Evolutionary conservation across 805 yeast genomes (phyloP).

Genomic region (Saccharomyces eubayanus): DNA sequence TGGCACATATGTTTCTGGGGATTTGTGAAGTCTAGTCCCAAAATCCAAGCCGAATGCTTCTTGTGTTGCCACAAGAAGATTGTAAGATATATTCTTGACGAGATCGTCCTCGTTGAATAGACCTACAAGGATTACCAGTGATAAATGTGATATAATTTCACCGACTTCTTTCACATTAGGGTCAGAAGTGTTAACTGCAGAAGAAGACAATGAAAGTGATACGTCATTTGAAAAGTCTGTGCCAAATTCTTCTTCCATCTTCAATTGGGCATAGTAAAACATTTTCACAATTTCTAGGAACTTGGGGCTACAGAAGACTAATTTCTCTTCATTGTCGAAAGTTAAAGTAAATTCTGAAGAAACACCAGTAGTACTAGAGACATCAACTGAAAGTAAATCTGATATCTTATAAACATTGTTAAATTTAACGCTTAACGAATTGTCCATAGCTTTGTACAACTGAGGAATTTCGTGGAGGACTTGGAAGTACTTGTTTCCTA

Average conservation of each 20-base stretch:
- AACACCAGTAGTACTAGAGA: constrained; percentile 36
- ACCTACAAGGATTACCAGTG: constrained; percentile 59
- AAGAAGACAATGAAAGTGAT: constrained; percentile 1
- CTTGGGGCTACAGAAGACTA: constrained; percentile 39
- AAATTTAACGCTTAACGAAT: constrained; percentile 28
- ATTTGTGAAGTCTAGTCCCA: constrained; percentile 45
- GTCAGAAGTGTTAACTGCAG: constrained; percentile 3
- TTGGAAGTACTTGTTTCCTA: constrained; percentile 61
- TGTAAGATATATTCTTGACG: constrained; percentile 54
- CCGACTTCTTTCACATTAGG: constrained; percentile 17
- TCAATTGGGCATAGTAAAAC: constrained; percentile 53
- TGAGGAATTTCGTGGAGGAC: constrained; percentile 38
- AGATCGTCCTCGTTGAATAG: constrained; percentile 48
- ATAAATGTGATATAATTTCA: constrained; percentile 47
- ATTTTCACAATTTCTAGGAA: constrained; percentile 58
- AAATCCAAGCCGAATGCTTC: constrained; percentile 48
- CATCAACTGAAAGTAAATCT: constrained; percentile 34
- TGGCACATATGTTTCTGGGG: constrained; percentile 57
- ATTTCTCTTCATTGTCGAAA: constrained; percentile 26
- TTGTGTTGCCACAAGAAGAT: constrained; percentile 50
- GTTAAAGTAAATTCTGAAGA: constrained; percentile 42
- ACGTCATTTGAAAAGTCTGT: constrained; percentile 12
- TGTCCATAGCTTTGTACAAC: constrained; percentile 27
- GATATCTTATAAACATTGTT: constrained; percentile 37
- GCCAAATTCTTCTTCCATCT: constrained; percentile 33